phyloP scores from a whole-genome alignment of 1,284 basidiomycete species.

The Fomitopsis palustris region DNA sequence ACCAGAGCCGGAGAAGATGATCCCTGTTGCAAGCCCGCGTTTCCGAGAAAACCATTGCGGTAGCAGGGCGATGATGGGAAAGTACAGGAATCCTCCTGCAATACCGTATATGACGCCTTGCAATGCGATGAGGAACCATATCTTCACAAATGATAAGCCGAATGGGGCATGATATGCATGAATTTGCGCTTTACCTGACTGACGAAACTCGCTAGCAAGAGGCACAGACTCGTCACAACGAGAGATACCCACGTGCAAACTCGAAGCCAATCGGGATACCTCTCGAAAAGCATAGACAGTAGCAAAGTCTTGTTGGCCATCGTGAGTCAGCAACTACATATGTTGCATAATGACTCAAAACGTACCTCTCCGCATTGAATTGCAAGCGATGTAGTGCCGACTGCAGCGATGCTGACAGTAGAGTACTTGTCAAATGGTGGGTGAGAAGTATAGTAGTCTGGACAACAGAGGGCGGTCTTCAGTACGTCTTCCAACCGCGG shows the following conservation, averaged over 20 bases:
- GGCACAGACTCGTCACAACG: slow-evolving; percentile 16
- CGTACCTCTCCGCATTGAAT: slow-evolving; percentile 10
- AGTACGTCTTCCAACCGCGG: too few species aligned
- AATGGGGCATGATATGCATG: too few species aligned
- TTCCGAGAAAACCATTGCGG: slow-evolving; percentile 21
- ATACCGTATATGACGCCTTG: slow-evolving; percentile 25
- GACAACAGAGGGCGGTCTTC: too few species aligned
- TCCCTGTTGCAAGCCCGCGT: slow-evolving; percentile 24
- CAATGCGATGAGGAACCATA: slow-evolving; percentile 24
- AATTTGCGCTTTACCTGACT: slow-evolving; percentile 12
- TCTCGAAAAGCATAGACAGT: slow-evolving; percentile 20
- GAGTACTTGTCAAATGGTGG: slow-evolving; percentile 13
- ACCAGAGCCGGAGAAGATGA: slow-evolving; percentile 28
- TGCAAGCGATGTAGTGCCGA: slow-evolving; percentile 10
- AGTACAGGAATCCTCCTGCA: slow-evolving; percentile 22
- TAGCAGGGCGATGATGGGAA: slow-evolving; percentile 22
- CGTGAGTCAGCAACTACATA: neutral
- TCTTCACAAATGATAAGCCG: slow-evolving; percentile 7
- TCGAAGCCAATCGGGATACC: slow-evolving; percentile 21
- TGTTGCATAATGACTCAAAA: neutral
- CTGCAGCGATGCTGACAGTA: slow-evolving; percentile 9
- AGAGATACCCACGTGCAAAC: slow-evolving; percentile 22
- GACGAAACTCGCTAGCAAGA: slow-evolving; percentile 25
- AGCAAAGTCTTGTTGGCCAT: slow-evolving; percentile 14
- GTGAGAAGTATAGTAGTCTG: slow-evolving; percentile 13